Evolutionary conservation across 768 basidiomycete species (phyloP), one percentile per base, ranked within the genome.

Genomic region (Naematelia aurantialba): DNA sequence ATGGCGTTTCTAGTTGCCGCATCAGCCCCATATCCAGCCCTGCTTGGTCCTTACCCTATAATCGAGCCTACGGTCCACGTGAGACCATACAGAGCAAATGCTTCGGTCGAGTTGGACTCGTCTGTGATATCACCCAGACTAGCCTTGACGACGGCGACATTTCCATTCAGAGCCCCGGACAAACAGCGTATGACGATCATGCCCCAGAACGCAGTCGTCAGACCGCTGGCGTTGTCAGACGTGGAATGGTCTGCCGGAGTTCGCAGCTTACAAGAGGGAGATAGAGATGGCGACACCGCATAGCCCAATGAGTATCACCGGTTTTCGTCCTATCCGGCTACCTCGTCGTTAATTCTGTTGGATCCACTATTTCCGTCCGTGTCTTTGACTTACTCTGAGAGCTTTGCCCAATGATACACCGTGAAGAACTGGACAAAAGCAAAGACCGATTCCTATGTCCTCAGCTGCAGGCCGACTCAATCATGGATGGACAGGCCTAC

Each of bases 391-490:
- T 21, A 76, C 74, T 78, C 77, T 55, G 76, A 77, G 3, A 76
- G 59, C 45, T 67, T 73, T 5, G 75, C 76, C 76, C 76, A 78
- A 51, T 76, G 74, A 54, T 76, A 76, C 0, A 76, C 75, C 2
- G 70, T 76, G 30, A 68, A 70, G 55, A 78, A 76, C 58, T 78
- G 78, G 0, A 76, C 73, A 30, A 77, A 69, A 25, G 75, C 72
- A 34, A 77, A 79, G 11, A 72, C 68, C 26, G 73, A 69, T 65
- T 76, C 75, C 72, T 73, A 45, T 26, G 25, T 21, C 10, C 12
- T 60, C 39, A 45, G 22, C 21, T 25, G 21, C 13, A n/a, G 26
- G 17, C 53, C 31, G 26, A 25, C 51, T 21, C 13, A 11, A 25
- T 29, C 24, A 2, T n/a, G 25, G 19, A 11, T 11, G 45, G 8